These are phyloP conservation scores for Metrosideros polymorpha DNA, from an alignment of 441 rosid species.

Conservation along the genomic window DNA sequence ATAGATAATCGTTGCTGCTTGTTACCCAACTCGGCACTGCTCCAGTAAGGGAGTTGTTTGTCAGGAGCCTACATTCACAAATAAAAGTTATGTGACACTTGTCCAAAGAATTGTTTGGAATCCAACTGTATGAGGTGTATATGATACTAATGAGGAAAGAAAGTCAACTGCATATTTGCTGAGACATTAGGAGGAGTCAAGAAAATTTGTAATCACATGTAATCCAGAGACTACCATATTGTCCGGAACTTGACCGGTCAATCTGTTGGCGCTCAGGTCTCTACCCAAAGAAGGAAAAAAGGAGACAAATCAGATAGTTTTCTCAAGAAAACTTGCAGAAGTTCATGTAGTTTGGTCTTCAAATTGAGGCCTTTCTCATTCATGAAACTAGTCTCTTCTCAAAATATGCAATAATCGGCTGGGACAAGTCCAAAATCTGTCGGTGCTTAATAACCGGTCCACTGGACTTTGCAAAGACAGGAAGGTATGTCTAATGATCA, in stretches of 20 bases:
- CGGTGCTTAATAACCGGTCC: background rate
- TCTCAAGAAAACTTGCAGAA: background rate
- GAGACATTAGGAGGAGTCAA: background rate
- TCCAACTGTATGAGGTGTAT: background rate
- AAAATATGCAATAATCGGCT: background rate
- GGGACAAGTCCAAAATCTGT: background rate
- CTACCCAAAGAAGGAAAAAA: constrained; percentile 15
- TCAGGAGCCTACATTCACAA: constrained; percentile 39
- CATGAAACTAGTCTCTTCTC: background rate
- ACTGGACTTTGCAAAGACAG: background rate
- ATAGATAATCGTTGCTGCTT: constrained; percentile 14
- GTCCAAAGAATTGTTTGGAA: background rate
- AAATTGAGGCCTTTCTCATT: background rate
- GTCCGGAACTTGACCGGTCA: constrained; percentile 36
- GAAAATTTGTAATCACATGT: constrained; percentile 28
- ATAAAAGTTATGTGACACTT: background rate
- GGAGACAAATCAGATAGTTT: background rate
- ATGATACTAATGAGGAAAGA: background rate
- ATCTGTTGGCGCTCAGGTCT: constrained; percentile 77
- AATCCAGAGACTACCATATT: constrained; percentile 10
- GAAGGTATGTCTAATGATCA: background rate
- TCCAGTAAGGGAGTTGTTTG: constrained; percentile 59
- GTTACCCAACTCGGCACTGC: constrained; percentile 38
- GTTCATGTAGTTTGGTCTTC: background rate
- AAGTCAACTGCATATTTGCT: background rate